Conservation (phyloP, 352 stramenopile genomes). For the Blastocystis sp. region DNA sequence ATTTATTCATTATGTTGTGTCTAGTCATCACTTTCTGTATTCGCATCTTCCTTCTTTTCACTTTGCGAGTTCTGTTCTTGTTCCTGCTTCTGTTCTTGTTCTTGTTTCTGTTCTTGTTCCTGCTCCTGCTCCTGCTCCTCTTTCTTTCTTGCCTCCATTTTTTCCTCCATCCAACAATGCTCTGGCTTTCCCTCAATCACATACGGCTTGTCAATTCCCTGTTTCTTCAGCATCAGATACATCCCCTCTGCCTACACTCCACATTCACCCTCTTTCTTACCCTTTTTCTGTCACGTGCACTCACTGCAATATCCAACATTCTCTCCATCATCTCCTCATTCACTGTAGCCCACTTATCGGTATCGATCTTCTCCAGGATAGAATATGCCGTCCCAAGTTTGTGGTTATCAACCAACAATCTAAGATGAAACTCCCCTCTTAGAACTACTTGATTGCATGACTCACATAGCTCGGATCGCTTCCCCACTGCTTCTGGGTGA, state of each 20-base stretch:
- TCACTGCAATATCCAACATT: slow-evolving; percentile 28
- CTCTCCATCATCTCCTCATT: not conserved
- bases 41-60: slow-evolving; percentile 48
- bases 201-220: slow-evolving; percentile 39
- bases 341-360: not conserved
- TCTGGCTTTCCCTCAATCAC: slow-evolving; percentile 22
- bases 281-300: not conserved
- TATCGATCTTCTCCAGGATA: not conserved
- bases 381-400: slow-evolving; percentile 15
- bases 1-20: not conserved
- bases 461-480: not conserved
- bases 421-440: not conserved
- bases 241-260: not conserved
- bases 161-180: slow-evolving; percentile 36
- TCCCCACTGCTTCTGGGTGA: not conserved
- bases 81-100: slow-evolving; percentile 28
- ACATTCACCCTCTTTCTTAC: not conserved
- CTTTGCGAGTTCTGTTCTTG: not conserved
- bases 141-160: not conserved
- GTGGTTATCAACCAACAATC: not conserved
- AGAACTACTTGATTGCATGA: not conserved
- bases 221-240: slow-evolving; percentile 31
- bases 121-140: slow-evolving; percentile 22
- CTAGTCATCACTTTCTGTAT: slow-evolving; percentile 12
- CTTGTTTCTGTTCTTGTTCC: not conserved